Evolutionary conservation across 1,139 yeast species (phyloP).

Genomic region (Hemisphaericaspora subhashii): DNA sequence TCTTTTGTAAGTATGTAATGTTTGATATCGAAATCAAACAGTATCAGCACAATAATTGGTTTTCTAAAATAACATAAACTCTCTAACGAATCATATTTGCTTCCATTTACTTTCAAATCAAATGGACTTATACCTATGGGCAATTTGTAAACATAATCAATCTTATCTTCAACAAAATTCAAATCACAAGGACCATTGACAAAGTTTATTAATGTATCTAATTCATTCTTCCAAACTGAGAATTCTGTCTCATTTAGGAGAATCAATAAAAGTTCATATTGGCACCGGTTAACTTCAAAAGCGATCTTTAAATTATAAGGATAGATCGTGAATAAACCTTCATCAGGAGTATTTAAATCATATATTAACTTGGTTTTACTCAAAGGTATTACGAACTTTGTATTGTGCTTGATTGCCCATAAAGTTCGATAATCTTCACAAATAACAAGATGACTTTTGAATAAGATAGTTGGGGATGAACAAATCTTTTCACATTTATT

Average conservation of each 20-base stretch:
- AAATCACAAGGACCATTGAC: slow-evolving; percentile 45
- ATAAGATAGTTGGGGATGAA: slow-evolving; percentile 43
- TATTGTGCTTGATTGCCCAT: slow-evolving; percentile 20
- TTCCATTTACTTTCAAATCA: slow-evolving; percentile 14
- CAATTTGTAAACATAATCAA: slow-evolving; percentile 9
- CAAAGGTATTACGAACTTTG: slow-evolving; percentile 51
- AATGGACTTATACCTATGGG: slow-evolving; percentile 19
- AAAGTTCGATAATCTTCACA: slow-evolving; percentile 19
- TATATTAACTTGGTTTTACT: slow-evolving; percentile 29
- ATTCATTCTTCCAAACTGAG: slow-evolving; percentile 40
- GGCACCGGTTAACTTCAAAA: slow-evolving; percentile 42
- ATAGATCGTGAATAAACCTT: slow-evolving; percentile 32
- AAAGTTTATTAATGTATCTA: slow-evolving; percentile 31
- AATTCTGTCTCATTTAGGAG: slow-evolving; percentile 35
- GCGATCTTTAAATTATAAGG: slow-evolving; percentile 39
- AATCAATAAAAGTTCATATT: slow-evolving; percentile 48
- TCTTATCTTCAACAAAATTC: slow-evolving; percentile 27
- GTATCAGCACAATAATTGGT: background rate
- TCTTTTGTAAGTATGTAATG: background rate
- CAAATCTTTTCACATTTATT: slow-evolving; percentile 15
- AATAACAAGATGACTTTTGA: slow-evolving; percentile 50
- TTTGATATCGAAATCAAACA: slow-evolving; percentile 1
- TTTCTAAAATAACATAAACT: slow-evolving; percentile 19
- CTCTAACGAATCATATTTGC: slow-evolving; percentile 6
- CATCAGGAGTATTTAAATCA: slow-evolving; percentile 31